A percentile compares a stretch with the other conserved stretches of the same genome.
Evolutionary conservation across 2,329 filamentous ascomycete genomes (phyloP).

Genomic region (Hyphodiscus sp.): DNA sequence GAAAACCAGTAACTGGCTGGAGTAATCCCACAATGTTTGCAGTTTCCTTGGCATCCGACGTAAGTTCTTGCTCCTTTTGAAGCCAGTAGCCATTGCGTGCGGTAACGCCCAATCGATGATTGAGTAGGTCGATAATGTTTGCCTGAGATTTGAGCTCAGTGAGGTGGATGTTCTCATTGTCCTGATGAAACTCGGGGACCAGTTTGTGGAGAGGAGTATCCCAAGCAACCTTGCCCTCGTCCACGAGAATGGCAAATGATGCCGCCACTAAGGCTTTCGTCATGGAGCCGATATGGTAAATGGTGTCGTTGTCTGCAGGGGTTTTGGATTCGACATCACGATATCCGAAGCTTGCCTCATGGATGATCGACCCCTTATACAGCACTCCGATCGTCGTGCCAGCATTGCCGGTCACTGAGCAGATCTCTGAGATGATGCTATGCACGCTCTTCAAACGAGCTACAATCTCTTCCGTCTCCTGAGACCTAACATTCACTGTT

Average conservation of each 20-base stretch:
- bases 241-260: background rate
- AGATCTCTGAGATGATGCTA: too few relatives aligned
- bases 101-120: too few relatives aligned
- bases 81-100: too few relatives aligned
- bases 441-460: too few relatives aligned
- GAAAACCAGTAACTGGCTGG: background rate
- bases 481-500: too few relatives aligned
- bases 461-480: too few relatives aligned
- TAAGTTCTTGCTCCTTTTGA: too few relatives aligned
- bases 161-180: too few relatives aligned
- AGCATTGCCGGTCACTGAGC: background rate
- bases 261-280: background rate
- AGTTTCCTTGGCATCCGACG: background rate
- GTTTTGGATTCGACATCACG: background rate
- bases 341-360: background rate
- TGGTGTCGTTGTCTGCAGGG: background rate
- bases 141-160: too few relatives aligned
- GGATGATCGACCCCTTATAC: background rate
- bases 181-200: background rate
- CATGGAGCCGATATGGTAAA: background rate
- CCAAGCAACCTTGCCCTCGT: background rate
- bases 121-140: too few relatives aligned
- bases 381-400: background rate
- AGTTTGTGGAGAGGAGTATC: background rate
- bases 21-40: conserved; percentile 7